Evolutionary conservation across 495 filamentous ascomycete species (phyloP).

Genomic region (Talaromyces nanjingensis): DNA sequence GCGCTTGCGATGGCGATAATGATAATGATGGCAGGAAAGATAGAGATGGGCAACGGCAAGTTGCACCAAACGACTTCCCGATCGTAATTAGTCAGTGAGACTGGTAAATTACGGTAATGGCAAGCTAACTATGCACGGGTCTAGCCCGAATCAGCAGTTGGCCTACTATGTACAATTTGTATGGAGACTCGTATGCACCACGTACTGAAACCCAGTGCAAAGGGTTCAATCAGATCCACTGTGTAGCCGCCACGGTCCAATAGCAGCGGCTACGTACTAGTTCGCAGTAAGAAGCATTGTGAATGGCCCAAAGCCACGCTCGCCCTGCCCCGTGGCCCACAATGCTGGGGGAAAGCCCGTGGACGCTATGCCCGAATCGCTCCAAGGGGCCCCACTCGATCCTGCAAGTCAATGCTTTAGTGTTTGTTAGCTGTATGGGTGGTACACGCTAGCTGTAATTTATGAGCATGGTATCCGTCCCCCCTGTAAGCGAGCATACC

Average conservation of each 20-base stretch:
- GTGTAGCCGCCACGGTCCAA: background rate
- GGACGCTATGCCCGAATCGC: background rate
- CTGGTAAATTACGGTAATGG: conserved; percentile 1
- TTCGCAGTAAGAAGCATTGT: background rate
- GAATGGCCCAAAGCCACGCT: conserved; percentile 2
- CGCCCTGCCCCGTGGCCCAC: background rate
- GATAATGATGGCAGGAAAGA: background rate
- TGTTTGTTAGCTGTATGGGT: background rate
- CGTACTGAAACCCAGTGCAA: background rate
- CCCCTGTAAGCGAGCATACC: background rate
- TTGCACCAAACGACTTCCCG: background rate
- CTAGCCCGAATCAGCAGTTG: background rate
- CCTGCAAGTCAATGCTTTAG: background rate
- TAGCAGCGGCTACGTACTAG: background rate
- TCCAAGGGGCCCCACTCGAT: background rate
- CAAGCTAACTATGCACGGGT: background rate
- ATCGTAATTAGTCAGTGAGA: background rate
- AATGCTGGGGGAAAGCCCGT: background rate
- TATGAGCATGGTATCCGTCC: background rate
- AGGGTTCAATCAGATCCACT: conserved; percentile 1
- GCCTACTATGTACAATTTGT: background rate
- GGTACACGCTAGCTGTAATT: background rate
- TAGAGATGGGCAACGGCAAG: background rate
- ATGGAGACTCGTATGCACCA: background rate
- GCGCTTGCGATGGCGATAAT: background rate